Conservation (phyloP, 208 protist genomes). For the Wallacemonas sp. region DNA sequence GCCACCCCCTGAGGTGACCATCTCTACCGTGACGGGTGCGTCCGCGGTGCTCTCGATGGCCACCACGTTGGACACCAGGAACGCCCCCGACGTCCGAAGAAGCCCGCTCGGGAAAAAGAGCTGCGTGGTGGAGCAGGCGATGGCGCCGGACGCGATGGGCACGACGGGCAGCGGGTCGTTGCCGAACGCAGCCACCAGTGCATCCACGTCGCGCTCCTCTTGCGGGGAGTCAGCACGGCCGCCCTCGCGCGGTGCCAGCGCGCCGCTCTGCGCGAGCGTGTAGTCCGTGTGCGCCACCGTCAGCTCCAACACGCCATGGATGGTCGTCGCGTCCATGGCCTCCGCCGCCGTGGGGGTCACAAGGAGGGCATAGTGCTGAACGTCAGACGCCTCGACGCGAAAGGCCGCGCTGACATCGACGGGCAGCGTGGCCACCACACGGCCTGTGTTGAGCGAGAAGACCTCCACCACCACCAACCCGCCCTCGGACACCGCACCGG, state of each 20-base stretch:
- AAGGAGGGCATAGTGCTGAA: conserved; percentile 39
- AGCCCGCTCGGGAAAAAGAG: conserved; percentile 63
- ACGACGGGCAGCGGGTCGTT: conserved; percentile 10
- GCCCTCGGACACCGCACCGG: conserved; percentile 17
- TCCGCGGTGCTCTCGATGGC: conserved; percentile 51
- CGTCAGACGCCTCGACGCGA: conserved; percentile 6
- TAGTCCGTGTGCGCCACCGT: conserved; percentile 14
- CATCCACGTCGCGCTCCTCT: background rate
- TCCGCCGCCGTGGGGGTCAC: conserved; percentile 19
- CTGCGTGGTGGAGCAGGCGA: conserved; percentile 40
- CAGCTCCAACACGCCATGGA: conserved; percentile 47
- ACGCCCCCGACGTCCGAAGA: conserved; percentile 44
- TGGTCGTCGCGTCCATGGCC: conserved; percentile 20
- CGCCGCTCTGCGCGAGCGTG: background rate
- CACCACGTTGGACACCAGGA: conserved; percentile 69
- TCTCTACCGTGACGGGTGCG: conserved; percentile 36
- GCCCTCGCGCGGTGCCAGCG: background rate
- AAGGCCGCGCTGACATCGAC: conserved; percentile 21
- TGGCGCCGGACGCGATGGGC: conserved; percentile 10
- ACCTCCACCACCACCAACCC: conserved; percentile 28
- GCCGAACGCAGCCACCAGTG: background rate
- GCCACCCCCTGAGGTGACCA: conserved; percentile 29
- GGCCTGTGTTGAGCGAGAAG: conserved; percentile 21
- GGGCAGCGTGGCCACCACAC: conserved; percentile 22
- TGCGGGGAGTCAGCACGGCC: background rate